phyloP scores from a whole-genome alignment of 2,329 filamentous ascomycete genomes.

The Annulohypoxylon truncatum region DNA sequence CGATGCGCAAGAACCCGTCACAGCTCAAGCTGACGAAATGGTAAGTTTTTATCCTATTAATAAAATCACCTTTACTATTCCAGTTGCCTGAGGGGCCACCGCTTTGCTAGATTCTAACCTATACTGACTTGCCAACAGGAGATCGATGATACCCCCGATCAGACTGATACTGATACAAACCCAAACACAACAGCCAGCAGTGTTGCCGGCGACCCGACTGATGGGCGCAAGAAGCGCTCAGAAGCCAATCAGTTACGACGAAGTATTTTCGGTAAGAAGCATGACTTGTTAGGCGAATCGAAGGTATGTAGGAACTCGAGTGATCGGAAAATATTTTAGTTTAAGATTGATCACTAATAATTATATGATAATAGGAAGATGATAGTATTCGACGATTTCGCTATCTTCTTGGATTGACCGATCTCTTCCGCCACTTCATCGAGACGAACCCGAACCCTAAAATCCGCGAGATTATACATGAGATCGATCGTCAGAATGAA shows the following conservation, averaged over 20 bases:
- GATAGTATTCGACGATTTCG: slow-evolving; percentile 94
- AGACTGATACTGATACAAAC: slow-evolving; percentile 74
- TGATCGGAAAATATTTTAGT: slow-evolving; percentile 51
- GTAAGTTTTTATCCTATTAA: slow-evolving; percentile 52
- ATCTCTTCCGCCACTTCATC: slow-evolving; percentile 98
- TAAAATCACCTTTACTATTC: background rate
- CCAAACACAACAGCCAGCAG: slow-evolving; percentile 83
- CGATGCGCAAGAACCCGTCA: slow-evolving; percentile 64
- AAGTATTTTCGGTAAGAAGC: slow-evolving; percentile 94
- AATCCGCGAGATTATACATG: slow-evolving; percentile 91
- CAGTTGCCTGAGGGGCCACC: background rate
- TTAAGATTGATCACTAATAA: slow-evolving; percentile 26
- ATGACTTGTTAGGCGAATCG: slow-evolving; percentile 88
- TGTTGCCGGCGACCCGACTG: slow-evolving; percentile 78
- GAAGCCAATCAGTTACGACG: slow-evolving; percentile 91
- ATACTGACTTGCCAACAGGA: slow-evolving; percentile 55
- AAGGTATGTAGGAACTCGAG: slow-evolving; percentile 70
- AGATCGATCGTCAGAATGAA: slow-evolving; percentile 93
- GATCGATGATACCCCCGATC: slow-evolving; percentile 74
- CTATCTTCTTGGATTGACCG: slow-evolving; percentile 93
- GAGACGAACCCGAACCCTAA: slow-evolving; percentile 96
- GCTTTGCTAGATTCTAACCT: background rate
- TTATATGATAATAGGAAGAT: slow-evolving; percentile 72
- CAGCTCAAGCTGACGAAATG: slow-evolving; percentile 59
- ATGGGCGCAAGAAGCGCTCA: slow-evolving; percentile 86